Evolutionary conservation across 1,284 basidiomycete species (phyloP).

Genomic region (Austroboletus novae-zelandiae): DNA sequence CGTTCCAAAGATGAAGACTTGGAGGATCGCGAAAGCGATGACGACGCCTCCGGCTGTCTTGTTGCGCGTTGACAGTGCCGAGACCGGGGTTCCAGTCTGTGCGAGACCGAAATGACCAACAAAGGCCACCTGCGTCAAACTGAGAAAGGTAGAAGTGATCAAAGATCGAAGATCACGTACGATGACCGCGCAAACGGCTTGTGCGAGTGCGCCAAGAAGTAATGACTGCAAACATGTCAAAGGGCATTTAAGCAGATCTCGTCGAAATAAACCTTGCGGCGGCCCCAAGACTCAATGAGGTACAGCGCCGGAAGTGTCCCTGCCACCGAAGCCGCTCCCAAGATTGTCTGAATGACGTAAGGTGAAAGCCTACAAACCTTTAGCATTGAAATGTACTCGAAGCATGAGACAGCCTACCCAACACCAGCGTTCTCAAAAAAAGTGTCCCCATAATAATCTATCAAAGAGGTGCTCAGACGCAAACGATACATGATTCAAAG

Average conservation of each 20-base stretch:
- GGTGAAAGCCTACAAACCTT: conserved; percentile 50
- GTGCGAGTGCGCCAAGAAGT: conserved; percentile 61
- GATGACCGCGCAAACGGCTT: conserved; percentile 63
- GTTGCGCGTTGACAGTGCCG: conserved; percentile 43
- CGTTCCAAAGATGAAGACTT: conserved; percentile 53
- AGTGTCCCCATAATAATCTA: conserved; percentile 78
- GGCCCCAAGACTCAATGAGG: conserved; percentile 66
- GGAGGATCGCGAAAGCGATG: conserved; percentile 60
- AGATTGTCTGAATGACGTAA: conserved; percentile 71
- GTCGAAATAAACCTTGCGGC: conserved; percentile 44
- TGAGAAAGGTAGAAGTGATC: not conserved
- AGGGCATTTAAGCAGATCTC: not conserved
- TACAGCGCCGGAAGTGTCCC: conserved; percentile 65
- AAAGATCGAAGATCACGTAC: conserved; percentile 33
- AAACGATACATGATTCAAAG: not conserved
- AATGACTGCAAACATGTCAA: conserved; percentile 45
- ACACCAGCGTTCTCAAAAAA: conserved; percentile 81
- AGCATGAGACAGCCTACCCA: conserved; percentile 34
- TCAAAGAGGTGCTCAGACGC: not conserved
- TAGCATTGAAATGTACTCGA: not conserved
- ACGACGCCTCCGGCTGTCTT: conserved; percentile 47
- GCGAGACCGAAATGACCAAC: conserved; percentile 67
- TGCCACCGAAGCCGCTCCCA: conserved; percentile 66
- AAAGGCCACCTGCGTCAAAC: conserved; percentile 51
- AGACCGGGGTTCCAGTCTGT: conserved; percentile 39